Conservation (phyloP, 345 rosid genomes). For the Gossypium australe region DNA sequence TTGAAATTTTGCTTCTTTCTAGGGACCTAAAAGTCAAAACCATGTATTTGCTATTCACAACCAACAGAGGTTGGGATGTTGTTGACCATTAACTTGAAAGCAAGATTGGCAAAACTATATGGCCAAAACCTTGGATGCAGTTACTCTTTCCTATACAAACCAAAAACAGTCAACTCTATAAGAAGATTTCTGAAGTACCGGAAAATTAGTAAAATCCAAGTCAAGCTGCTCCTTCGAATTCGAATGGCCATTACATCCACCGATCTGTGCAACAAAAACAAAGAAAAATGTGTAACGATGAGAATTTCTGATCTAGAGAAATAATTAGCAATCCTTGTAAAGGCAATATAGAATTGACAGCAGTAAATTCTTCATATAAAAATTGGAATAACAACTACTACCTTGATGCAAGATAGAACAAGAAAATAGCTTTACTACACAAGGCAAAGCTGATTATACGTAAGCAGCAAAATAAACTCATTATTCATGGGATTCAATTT, state of each 20-base stretch:
- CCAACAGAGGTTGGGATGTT: background rate
- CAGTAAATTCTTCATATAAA: background rate
- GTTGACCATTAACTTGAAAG: background rate
- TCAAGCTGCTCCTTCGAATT: background rate
- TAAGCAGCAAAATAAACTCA: background rate
- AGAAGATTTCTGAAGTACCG: background rate
- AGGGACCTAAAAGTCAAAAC: background rate
- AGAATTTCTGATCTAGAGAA: background rate
- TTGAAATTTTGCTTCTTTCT: background rate
- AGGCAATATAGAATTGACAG: no score
- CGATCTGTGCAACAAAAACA: background rate
- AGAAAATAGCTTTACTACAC: background rate
- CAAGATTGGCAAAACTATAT: background rate
- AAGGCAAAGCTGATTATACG: background rate
- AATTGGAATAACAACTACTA: background rate
- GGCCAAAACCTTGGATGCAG: background rate
- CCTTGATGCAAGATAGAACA: background rate
- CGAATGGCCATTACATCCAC: background rate
- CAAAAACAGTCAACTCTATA: background rate
- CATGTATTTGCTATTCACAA: background rate
- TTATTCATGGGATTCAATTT: background rate
- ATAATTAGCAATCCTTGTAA: background rate
- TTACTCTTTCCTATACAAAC: background rate
- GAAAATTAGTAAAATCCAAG: background rate
- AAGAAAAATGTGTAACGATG: background rate